A percentile compares a stretch with the other conserved stretches of the same genome.
Conservation (phyloP, 805 yeast species). For the Saccharomycopsis schoenii region DNA sequence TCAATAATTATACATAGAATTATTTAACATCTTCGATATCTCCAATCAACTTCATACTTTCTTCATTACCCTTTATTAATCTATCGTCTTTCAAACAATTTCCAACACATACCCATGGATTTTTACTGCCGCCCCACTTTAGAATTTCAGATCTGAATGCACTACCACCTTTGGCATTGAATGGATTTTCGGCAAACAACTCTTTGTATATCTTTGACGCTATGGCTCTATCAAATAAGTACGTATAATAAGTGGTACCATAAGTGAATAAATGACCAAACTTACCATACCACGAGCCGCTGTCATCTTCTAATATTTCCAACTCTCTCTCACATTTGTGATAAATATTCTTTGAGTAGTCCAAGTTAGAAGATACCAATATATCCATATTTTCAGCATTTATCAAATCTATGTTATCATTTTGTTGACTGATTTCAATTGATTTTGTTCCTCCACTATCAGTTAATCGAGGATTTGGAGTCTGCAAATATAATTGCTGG, state of each 20-base stretch:
- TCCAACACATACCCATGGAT: slow-evolving; percentile 81
- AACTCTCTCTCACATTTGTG: slow-evolving; percentile 53
- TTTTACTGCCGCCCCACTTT: slow-evolving; percentile 89
- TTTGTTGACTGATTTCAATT: not conserved
- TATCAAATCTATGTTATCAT: slow-evolving; percentile 10
- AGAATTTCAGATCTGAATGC: slow-evolving; percentile 60
- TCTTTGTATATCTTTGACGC: slow-evolving; percentile 78
- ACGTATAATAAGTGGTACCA: slow-evolving; percentile 90
- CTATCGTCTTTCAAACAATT: slow-evolving; percentile 60
- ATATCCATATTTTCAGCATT: slow-evolving; percentile 12
- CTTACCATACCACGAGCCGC: slow-evolving; percentile 85
- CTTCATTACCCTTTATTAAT: slow-evolving; percentile 54
- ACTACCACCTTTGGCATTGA: slow-evolving; percentile 64
- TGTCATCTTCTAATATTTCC: slow-evolving; percentile 54
- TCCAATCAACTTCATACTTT: slow-evolving; percentile 56
- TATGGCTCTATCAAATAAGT: slow-evolving; percentile 83
- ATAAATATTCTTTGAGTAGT: slow-evolving; percentile 32
- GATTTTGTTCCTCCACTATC: not conserved
- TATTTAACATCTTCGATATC: slow-evolving; percentile 20
- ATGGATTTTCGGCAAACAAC: slow-evolving; percentile 61
- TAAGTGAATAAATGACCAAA: slow-evolving; percentile 90
- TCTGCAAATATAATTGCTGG: slow-evolving; percentile 56
- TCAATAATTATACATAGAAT: not conserved
- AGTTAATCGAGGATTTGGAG: slow-evolving; percentile 16
- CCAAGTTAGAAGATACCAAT: slow-evolving; percentile 6